These are phyloP conservation scores for Rhizoctonia solani DNA, from an alignment of 1,284 basidiomycete species.

Conservation along the genomic window DNA sequence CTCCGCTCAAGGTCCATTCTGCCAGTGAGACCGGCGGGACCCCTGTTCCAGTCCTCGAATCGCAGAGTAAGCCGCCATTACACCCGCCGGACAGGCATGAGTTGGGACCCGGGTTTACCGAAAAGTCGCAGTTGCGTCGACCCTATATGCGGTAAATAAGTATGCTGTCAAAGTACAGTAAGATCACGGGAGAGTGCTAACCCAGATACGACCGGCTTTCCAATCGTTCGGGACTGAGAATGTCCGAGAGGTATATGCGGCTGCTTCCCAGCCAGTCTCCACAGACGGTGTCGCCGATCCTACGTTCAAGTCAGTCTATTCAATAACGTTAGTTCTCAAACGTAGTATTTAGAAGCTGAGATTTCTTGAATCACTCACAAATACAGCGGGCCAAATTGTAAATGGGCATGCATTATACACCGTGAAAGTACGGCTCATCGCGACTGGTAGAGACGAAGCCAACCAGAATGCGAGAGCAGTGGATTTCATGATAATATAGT, in stretches of 20 bases:
- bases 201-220: conserved; percentile 56
- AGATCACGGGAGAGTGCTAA: background rate
- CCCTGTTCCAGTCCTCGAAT: conserved; percentile 56
- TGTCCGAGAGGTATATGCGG: conserved; percentile 46
- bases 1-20: conserved; percentile 57
- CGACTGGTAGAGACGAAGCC: conserved; percentile 40
- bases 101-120: conserved; percentile 55
- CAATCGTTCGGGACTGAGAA: conserved; percentile 56
- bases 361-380: background rate
- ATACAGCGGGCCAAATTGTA: conserved; percentile 49
- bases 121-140: conserved; percentile 55
- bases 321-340: background rate
- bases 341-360: no score
- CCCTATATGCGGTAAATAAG: conserved; percentile 44
- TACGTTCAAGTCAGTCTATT: conserved; percentile 40
- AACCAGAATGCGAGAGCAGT: conserved; percentile 34
- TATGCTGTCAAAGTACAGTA: background rate
- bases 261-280: conserved; percentile 52
- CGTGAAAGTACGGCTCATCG: conserved; percentile 50
- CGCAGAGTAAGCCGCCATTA: conserved; percentile 59
- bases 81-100: conserved; percentile 56
- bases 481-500: conserved; percentile 23
- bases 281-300: conserved; percentile 41
- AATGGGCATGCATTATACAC: conserved; percentile 48
- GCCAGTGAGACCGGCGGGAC: conserved; percentile 65